Evolutionary conservation across 495 filamentous ascomycete species (phyloP).

Genomic region (Neurospora sp.): DNA sequence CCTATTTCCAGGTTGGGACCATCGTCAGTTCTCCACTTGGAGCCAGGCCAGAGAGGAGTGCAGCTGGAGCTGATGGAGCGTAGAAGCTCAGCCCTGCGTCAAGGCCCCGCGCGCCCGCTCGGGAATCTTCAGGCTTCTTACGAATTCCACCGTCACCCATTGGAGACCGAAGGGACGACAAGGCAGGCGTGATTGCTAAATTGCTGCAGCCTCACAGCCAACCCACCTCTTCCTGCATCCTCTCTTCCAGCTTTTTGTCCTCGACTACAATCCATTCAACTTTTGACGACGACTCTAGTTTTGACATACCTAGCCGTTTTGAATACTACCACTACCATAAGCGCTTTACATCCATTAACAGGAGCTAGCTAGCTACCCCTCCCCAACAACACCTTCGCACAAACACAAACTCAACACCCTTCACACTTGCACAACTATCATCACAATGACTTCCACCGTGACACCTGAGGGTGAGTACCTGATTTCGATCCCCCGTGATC

Average conservation of each 20-base stretch:
- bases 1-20: not conserved
- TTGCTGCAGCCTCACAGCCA: slow-evolving; percentile 17
- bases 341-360: not conserved
- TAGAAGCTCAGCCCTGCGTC: slow-evolving; percentile 7
- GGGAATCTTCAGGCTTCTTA: slow-evolving; percentile 28
- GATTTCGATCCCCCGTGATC: not conserved
- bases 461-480: slow-evolving; percentile 23
- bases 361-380: slow-evolving; percentile 18
- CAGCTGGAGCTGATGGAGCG: not conserved
- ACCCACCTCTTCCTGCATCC: not conserved
- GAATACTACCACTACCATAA: not conserved
- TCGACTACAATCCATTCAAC: not conserved
- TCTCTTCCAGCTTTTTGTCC: not conserved
- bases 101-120: not conserved
- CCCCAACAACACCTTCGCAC: slow-evolving; percentile 1
- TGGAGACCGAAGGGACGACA: slow-evolving; percentile 1
- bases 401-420: not conserved
- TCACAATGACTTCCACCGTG: slow-evolving; percentile 18
- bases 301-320: not conserved
- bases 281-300: not conserved
- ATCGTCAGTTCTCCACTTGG: not conserved
- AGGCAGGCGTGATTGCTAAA: slow-evolving; percentile 7
- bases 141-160: slow-evolving; percentile 23
- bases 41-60: not conserved
- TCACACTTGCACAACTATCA: not conserved